Percentiles rank a stretch among this genome's conserved stretches.
phyloP scores from a whole-genome alignment of 1,284 basidiomycete species.

The Ganoderma resinaceum region DNA sequence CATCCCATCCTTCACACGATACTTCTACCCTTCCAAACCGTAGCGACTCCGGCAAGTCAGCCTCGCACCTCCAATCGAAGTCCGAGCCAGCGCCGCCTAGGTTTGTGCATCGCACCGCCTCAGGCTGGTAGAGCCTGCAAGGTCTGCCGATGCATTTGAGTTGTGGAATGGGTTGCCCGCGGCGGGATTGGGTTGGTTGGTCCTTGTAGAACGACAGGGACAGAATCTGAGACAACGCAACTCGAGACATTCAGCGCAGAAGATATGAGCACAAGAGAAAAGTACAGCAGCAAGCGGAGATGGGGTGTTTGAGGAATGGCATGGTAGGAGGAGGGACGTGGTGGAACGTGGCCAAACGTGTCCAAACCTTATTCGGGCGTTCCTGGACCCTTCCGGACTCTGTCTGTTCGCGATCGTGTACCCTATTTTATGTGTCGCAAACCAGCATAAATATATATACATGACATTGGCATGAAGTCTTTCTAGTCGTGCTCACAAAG shows the following conservation, averaged over 20 bases:
- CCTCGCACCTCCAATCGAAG: slow-evolving; percentile 93
- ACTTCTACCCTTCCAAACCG: slow-evolving; percentile 86
- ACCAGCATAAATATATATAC: neutral
- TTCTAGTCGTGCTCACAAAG: neutral
- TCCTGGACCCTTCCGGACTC: neutral
- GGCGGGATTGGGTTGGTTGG: slow-evolving; percentile 66
- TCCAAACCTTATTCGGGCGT: slow-evolving; percentile 1
- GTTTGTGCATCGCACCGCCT: slow-evolving; percentile 86
- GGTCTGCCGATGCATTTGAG: slow-evolving; percentile 82
- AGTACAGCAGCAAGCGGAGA: neutral
- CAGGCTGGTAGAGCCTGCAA: slow-evolving; percentile 80
- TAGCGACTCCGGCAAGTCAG: slow-evolving; percentile 83
- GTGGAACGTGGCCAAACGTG: slow-evolving; percentile 5
- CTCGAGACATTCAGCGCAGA: slow-evolving; percentile 58
- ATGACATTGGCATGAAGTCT: neutral
- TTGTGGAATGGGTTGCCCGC: slow-evolving; percentile 77
- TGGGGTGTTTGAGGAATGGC: neutral
- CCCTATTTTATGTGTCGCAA: neutral
- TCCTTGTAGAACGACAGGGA: slow-evolving; percentile 85
- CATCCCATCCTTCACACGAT: slow-evolving; percentile 88
- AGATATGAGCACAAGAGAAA: too few species aligned
- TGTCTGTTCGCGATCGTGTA: neutral
- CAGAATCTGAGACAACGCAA: slow-evolving; percentile 72
- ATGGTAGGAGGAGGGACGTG: neutral
- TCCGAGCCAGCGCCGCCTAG: slow-evolving; percentile 78